A percentile compares a stretch with the other conserved stretches of the same genome.
These are phyloP conservation scores for Fusarium algeriense DNA, from an alignment of 2,329 filamentous ascomycete genomes.

Conservation along the genomic window DNA sequence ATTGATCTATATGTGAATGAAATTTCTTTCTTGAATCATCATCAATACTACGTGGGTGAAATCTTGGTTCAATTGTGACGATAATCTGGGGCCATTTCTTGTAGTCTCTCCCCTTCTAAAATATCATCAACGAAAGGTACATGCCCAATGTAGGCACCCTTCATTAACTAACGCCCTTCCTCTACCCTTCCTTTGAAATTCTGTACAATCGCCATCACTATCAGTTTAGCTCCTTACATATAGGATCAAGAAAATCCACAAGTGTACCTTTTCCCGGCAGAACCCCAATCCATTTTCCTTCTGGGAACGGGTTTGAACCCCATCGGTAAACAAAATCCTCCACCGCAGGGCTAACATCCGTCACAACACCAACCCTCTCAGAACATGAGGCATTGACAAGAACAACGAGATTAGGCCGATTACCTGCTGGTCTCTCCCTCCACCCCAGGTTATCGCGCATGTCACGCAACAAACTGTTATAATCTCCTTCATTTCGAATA, in stretches of 20 bases:
- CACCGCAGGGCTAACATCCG: neutral
- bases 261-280: accelerated
- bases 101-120: too few species aligned
- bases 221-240: too few species aligned
- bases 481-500: constrained; percentile 3
- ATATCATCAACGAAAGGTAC: too few species aligned
- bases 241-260: neutral
- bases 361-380: accelerated
- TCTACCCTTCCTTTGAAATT: too few species aligned
- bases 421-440: neutral
- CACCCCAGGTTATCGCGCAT: constrained; percentile 12
- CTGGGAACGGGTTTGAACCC: constrained; percentile 10
- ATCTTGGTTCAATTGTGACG: too few species aligned
- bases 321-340: constrained; percentile 1
- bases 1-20: too few species aligned
- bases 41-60: too few species aligned
- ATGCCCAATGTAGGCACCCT: too few species aligned
- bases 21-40: too few species aligned
- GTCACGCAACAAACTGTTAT: constrained; percentile 7
- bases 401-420: constrained; percentile 7
- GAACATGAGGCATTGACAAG: neutral
- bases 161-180: too few species aligned
- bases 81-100: too few species aligned
- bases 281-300: neutral
- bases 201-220: too few species aligned